phyloP scores from a whole-genome alignment of 2,329 filamentous ascomycete genomes.

The Decorospora gaudefroyi region DNA sequence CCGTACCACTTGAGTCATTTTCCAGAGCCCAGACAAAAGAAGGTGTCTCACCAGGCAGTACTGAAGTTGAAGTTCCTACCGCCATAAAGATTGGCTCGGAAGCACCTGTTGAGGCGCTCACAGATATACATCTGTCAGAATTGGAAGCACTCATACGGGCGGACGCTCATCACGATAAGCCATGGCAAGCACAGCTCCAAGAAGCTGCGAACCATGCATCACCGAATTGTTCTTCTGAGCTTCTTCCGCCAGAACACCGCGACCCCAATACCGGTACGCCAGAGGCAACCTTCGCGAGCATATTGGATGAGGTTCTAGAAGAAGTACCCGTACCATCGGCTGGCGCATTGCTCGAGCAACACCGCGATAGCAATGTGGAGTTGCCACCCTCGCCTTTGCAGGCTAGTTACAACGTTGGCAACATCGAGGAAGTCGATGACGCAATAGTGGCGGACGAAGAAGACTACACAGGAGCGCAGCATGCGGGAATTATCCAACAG shows the following conservation, averaged over 20 bases:
- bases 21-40: no score
- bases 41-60: background rate
- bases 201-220: background rate
- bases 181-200: constrained; percentile 3
- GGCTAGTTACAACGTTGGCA: background rate
- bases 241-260: background rate
- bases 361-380: background rate
- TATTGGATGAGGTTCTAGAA: background rate
- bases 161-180: background rate
- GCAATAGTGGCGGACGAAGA: background rate
- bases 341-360: background rate
- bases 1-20: no score
- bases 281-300: background rate
- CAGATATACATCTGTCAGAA: background rate
- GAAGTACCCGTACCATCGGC: no score
- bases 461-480: background rate
- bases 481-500: background rate
- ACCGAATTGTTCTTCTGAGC: background rate
- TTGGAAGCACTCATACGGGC: background rate
- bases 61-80: no score
- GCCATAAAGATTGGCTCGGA: no score
- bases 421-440: background rate
- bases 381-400: background rate
- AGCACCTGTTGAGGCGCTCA: background rate
- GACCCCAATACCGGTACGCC: background rate